Evolutionary conservation across 78 protist species (phyloP).

Genomic region (slime mould (Dictyostelium discoideum)): dicty_2.7 NC_007090.3:5126001-5126500

Average conservation of each 20-base stretch:
- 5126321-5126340: not conserved
- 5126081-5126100: constrained; percentile 45
- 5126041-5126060: constrained; percentile 52
- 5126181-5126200: constrained; percentile 69
- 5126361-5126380: not conserved
- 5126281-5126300: constrained; percentile 2
- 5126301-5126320: constrained; percentile 14
- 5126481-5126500: no score
- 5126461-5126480: no score
- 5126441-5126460: no score
- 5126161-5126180: constrained; percentile 46
- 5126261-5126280: constrained; percentile 22
- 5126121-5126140: constrained; percentile 34
- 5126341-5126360: not conserved
- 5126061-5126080: constrained; percentile 26
- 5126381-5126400: no score
- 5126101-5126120: constrained; percentile 66
- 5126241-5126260: not conserved
- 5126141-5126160: constrained; percentile 30
- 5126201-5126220: constrained; percentile 51
- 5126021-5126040: constrained; percentile 15
- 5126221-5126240: not conserved
- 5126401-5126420: no score
- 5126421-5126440: no score
- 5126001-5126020: constrained; percentile 10